These are phyloP conservation scores for Fusarium sp. DNA, from an alignment of 2,329 filamentous ascomycete genomes.

Conservation along the genomic window DNA sequence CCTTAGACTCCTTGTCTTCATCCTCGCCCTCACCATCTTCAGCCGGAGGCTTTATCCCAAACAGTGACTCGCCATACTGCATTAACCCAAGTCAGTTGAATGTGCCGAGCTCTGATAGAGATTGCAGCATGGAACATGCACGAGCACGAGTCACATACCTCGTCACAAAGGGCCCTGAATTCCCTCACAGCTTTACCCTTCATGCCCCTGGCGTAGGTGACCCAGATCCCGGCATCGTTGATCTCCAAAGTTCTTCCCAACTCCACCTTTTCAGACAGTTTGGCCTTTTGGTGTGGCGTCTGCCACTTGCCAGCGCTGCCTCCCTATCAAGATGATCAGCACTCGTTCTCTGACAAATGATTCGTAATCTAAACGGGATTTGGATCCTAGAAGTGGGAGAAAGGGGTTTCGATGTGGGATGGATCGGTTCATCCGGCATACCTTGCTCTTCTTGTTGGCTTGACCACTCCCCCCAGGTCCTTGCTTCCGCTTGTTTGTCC, in stretches of 20 bases:
- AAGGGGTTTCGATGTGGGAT: background rate
- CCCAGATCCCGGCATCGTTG: slow-evolving; percentile 81
- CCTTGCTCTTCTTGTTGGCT: slow-evolving; percentile 56
- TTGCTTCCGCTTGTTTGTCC: slow-evolving; percentile 52
- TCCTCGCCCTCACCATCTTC: slow-evolving; percentile 48
- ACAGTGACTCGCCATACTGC: slow-evolving; percentile 75
- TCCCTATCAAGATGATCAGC: slow-evolving; percentile 50
- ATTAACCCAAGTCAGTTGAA: slow-evolving; percentile 17
- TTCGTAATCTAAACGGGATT: background rate
- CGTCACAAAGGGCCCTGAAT: slow-evolving; percentile 73
- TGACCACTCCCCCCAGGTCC: slow-evolving; percentile 44
- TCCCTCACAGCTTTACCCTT: slow-evolving; percentile 78
- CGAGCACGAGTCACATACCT: slow-evolving; percentile 58
- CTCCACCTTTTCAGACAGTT: slow-evolving; percentile 56
- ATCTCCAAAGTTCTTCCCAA: slow-evolving; percentile 66
- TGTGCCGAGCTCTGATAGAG: background rate
- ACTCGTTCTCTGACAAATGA: background rate
- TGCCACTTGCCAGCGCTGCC: slow-evolving; percentile 70
- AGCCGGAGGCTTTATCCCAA: slow-evolving; percentile 59
- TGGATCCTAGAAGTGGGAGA: background rate
- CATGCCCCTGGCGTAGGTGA: slow-evolving; percentile 79
- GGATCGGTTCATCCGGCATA: slow-evolving; percentile 33
- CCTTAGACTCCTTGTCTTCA: slow-evolving; percentile 58
- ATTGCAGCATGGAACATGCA: background rate
- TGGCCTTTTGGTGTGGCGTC: slow-evolving; percentile 69